Percentiles rank a stretch among this genome's conserved stretches.
Evolutionary conservation across 495 filamentous ascomycete genomes (phyloP).

Genomic region (Neurospora cerealis): DNA sequence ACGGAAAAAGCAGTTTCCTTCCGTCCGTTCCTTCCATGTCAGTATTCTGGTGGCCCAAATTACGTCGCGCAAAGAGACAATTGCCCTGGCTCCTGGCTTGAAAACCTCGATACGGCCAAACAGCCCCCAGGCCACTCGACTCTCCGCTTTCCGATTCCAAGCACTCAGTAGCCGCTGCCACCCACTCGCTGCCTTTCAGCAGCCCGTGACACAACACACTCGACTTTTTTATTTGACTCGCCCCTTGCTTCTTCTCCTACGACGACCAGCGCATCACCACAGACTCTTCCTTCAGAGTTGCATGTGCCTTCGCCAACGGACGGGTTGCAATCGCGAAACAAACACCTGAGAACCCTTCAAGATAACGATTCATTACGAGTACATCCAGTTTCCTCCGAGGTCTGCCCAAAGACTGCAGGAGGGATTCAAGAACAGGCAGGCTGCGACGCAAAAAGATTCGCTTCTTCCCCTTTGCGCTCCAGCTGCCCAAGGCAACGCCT

Average conservation of each 20-base stretch:
- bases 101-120: neutral
- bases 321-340: neutral
- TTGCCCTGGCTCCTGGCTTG: neutral
- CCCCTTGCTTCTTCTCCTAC: conserved; percentile 1
- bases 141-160: neutral
- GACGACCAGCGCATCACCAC: neutral
- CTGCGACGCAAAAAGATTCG: neutral
- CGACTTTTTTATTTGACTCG: neutral
- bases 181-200: neutral
- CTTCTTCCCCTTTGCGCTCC: neutral
- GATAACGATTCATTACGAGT: neutral
- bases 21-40: neutral
- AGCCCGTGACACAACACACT: neutral
- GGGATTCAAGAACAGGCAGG: neutral
- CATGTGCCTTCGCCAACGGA: neutral
- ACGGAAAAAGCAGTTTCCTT: neutral
- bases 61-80: neutral
- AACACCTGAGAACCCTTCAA: neutral
- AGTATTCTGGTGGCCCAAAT: neutral
- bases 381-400: neutral
- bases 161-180: neutral
- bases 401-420: neutral
- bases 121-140: neutral
- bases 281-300: neutral
- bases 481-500: neutral